Conservation (phyloP, 495 filamentous ascomycete genomes). For the Penicillium bovifimosum region DNA sequence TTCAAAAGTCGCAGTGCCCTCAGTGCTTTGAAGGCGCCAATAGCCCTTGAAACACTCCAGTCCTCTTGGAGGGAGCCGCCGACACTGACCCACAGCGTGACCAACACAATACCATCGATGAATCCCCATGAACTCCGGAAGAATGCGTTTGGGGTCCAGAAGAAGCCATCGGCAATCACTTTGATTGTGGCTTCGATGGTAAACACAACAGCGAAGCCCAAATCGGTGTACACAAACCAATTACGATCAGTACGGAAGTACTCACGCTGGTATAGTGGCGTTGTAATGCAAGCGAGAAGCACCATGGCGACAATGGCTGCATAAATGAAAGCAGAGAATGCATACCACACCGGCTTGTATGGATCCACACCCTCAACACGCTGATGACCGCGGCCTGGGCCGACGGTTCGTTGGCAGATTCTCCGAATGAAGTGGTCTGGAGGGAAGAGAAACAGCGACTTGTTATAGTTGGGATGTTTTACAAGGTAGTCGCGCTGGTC, state of each 20-base stretch:
- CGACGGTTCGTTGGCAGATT: constrained; percentile 85
- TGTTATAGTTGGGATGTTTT: constrained; percentile 88
- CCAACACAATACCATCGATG: constrained; percentile 87
- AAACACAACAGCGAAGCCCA: constrained; percentile 85
- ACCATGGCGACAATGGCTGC: constrained; percentile 96
- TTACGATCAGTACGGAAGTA: constrained; percentile 73
- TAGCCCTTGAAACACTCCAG: constrained; percentile 75
- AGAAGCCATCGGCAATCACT: constrained; percentile 91
- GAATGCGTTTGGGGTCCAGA: constrained; percentile 96
- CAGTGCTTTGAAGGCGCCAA: constrained; percentile 98
- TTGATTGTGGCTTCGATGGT: constrained; percentile 86
- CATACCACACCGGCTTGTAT: constrained; percentile 82
- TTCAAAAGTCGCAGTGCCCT: constrained; percentile 88
- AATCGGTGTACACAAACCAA: constrained; percentile 92
- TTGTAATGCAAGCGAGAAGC: constrained; percentile 87
- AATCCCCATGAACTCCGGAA: constrained; percentile 95
- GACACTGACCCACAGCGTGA: constrained; percentile 97
- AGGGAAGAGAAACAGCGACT: constrained; percentile 79
- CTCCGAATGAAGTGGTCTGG: constrained; percentile 71
- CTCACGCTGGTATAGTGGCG: constrained; percentile 83
- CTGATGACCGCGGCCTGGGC: constrained; percentile 79
- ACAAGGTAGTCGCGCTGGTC: constrained; percentile 87
- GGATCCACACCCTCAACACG: constrained; percentile 83
- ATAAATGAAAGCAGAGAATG: constrained; percentile 91
- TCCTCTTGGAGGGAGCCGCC: constrained; percentile 70